Base-by-base conservation (phyloP, 2,329 filamentous ascomycete genomes). In the Myriosclerotinia duriaeana region DNA sequence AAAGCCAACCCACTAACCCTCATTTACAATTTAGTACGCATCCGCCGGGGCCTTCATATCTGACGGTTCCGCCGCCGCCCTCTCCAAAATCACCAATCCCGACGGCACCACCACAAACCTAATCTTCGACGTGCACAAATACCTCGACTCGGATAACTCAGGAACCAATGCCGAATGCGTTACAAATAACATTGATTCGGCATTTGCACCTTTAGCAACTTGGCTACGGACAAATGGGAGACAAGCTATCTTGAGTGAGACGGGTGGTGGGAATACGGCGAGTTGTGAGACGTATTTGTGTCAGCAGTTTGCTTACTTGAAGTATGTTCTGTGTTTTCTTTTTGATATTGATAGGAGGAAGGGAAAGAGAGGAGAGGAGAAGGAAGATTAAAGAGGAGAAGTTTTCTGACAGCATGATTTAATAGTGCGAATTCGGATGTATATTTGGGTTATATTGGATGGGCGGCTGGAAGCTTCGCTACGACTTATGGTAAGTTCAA, bases 41-140 rank as follows among this genome's bases (percentile, higher is more conserved):
- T 81, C 79, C 62, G 84, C 83, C 2, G 80, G 77, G 50, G 78
- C 78, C 2, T 80, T 85, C 61, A 77, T 85, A 30, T 78, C 78
- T 3, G 80, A 78, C 50, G 83, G 83, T 3, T 83, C 82, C 15
- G 84, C 81, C 0, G 81, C 80, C 1, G 82, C 82, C 5, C 77
- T 89, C 11, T 73, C 80, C 22, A 79, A 75, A 3, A 80, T 89
- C 40, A 84, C 78, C 58, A 88, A 89, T 72, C 84, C 82, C 0
- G 85, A 88, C 70, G 84, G 84, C 2, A 78, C 77, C n/a, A 85
- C 79, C 1, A 80, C 82, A 63, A 81, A 82, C 62, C 76, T 89
- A n/a, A 76, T 86, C 14, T 78, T 87, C 40, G 85, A 87, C 69
- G 78, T 88, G 14, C 85, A 88, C 76, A 83, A 87, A 74, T 88